A percentile compares a stretch with the other conserved stretches of the same genome.
These are phyloP conservation scores for Eremochloa ophiuroides DNA, from an alignment of 176 grass and related monocot genomes.

Conservation along the genomic window DNA sequence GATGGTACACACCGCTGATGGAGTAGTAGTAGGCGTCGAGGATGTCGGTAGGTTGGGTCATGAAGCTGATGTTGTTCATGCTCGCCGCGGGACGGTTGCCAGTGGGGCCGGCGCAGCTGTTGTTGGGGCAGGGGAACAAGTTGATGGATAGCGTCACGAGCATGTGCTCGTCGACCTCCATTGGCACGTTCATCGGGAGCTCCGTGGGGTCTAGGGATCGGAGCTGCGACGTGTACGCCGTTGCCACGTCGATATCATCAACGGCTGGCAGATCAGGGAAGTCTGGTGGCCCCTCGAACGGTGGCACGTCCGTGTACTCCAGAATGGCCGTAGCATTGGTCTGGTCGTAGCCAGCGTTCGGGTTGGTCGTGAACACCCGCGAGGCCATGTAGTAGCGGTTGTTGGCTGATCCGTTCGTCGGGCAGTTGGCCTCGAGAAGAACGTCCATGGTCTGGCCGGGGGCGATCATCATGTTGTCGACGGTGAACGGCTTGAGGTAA, in stretches of 20 bases:
- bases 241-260: background rate
- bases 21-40: conserved; percentile 34
- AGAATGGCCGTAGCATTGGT: conserved; percentile 34
- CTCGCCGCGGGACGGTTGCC: conserved; percentile 13
- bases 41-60: conserved; percentile 17
- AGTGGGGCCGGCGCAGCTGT: background rate
- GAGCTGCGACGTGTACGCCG: conserved; percentile 15
- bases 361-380: background rate
- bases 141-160: conserved; percentile 27
- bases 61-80: conserved; percentile 53
- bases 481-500: conserved; percentile 47
- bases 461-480: conserved; percentile 19
- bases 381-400: conserved; percentile 42
- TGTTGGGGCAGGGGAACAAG: background rate
- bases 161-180: conserved; percentile 31
- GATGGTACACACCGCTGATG: conserved; percentile 19
- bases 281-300: background rate
- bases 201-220: conserved; percentile 7
- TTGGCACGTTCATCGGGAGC: conserved; percentile 1
- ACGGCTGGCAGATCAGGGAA: conserved; percentile 11
- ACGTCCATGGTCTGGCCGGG: conserved; percentile 31
- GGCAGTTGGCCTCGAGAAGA: conserved; percentile 20
- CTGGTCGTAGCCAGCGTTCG: no score
- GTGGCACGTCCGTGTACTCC: conserved; percentile 13
- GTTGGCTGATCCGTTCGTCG: background rate